These are phyloP conservation scores for Colletotrichum sublineola DNA, from an alignment of 2,329 filamentous ascomycete genomes.

Conservation along the genomic window DNA sequence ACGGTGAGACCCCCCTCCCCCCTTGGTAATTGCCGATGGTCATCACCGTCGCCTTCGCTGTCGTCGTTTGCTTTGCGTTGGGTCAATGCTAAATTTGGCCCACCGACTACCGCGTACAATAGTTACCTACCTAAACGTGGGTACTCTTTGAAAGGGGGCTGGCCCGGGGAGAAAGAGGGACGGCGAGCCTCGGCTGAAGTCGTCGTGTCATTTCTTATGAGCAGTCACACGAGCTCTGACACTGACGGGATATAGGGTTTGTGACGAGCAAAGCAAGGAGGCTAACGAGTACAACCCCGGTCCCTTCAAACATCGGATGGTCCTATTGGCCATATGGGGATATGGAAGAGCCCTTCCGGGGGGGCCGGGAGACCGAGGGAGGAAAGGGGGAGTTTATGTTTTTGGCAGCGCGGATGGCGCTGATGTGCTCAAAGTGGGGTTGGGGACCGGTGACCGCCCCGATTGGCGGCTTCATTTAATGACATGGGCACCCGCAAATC, in stretches of 20 bases:
- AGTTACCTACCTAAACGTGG: too few species aligned
- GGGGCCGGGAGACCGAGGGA: conserved; percentile 23
- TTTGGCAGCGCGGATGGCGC: conserved; percentile 27
- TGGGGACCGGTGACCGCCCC: conserved; percentile 22
- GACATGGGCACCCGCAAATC: neutral
- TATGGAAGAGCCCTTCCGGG: conserved; percentile 29
- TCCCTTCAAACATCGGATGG: conserved; percentile 8
- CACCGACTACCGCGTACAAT: too few species aligned
- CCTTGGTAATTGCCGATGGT: neutral
- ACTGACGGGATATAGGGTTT: conserved; percentile 5
- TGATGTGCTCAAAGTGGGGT: conserved; percentile 10
- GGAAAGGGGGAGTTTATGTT: neutral
- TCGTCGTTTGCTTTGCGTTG: neutral
- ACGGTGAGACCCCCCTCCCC: too few species aligned
- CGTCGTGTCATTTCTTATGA: conserved; percentile 11
- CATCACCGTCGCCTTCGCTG: neutral
- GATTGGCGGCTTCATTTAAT: conserved; percentile 30
- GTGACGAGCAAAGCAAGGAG: conserved; percentile 16
- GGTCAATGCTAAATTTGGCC: neutral
- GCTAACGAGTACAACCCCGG: conserved; percentile 1
- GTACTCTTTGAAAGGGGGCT: neutral
- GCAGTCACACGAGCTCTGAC: conserved; percentile 22
- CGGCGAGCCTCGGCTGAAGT: too few species aligned
- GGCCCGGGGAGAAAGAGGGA: too few species aligned
- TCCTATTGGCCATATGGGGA: conserved; percentile 27